These are phyloP conservation scores for Scedosporium dehoogii DNA, from an alignment of 2,329 filamentous ascomycete genomes.

Conservation along the genomic window DNA sequence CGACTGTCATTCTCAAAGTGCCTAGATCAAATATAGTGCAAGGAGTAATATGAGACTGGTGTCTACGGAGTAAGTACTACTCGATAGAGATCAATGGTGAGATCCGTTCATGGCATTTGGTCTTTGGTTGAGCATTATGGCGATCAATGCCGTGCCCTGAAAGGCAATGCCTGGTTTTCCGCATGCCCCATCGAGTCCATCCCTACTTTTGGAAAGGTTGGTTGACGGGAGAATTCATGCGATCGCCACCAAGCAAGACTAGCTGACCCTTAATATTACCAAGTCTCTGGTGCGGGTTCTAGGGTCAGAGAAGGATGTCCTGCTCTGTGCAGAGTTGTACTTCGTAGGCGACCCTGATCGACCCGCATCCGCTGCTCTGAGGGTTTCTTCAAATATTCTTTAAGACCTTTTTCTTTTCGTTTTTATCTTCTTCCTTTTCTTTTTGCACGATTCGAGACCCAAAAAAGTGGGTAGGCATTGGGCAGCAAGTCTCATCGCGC, in stretches of 20 bases:
- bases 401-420: neutral
- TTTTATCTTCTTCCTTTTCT: neutral
- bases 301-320: neutral
- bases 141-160: slow-evolving; percentile 1
- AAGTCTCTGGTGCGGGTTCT: neutral
- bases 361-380: neutral
- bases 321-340: too few relatives aligned
- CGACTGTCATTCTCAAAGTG: neutral
- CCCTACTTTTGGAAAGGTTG: neutral
- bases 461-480: neutral
- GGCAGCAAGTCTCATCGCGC: neutral
- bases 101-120: neutral
- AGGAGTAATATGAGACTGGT: neutral
- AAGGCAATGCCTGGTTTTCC: neutral
- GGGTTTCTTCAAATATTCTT: neutral
- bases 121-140: slow-evolving; percentile 1
- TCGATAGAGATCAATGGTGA: neutral
- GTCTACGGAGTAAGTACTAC: neutral
- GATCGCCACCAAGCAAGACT: neutral
- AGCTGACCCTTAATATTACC: neutral
- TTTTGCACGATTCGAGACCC: neutral
- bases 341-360: neutral
- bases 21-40: neutral
- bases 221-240: neutral
- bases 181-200: neutral